Evolutionary conservation across 2,329 filamentous ascomycete genomes (phyloP).

Genomic region (Claviceps africana): DNA sequence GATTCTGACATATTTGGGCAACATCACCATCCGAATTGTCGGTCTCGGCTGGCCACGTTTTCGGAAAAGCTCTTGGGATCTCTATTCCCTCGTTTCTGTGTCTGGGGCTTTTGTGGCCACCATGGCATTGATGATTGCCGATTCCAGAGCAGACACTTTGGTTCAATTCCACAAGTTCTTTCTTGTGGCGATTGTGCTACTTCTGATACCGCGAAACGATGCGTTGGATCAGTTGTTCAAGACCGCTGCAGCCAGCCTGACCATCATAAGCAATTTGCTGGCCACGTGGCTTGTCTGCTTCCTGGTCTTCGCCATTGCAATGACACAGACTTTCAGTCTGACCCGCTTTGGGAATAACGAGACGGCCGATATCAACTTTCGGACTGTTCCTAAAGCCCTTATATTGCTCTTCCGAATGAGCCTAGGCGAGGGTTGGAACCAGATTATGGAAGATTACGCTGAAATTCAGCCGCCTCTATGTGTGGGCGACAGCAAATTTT

Average conservation of each 20-base stretch:
- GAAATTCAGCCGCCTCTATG: conserved; percentile 67
- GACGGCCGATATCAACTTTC: conserved; percentile 73
- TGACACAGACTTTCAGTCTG: conserved; percentile 90
- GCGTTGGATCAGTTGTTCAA: conserved; percentile 97
- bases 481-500: conserved; percentile 57
- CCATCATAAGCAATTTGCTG: conserved; percentile 77
- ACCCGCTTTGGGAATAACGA: conserved; percentile 71
- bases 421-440: conserved; percentile 91
- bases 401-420: conserved; percentile 89
- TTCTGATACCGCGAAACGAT: conserved; percentile 92
- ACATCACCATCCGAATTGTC: conserved; percentile 70
- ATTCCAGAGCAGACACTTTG: conserved; percentile 47
- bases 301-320: conserved; percentile 86
- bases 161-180: conserved; percentile 85
- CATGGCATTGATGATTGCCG: conserved; percentile 58
- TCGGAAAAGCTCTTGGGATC: conserved; percentile 84
- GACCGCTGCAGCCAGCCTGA: conserved; percentile 85
- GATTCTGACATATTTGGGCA: conserved; percentile 67
- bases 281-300: conserved; percentile 98
- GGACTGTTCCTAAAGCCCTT: conserved; percentile 83
- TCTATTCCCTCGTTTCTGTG: conserved; percentile 73
- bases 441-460: conserved; percentile 92
- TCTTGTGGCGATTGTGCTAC: conserved; percentile 73
- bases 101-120: conserved; percentile 66
- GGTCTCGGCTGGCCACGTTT: conserved; percentile 89